phyloP scores from a whole-genome alignment of 306 rosid species.

The Medicago lupulina region DNA sequence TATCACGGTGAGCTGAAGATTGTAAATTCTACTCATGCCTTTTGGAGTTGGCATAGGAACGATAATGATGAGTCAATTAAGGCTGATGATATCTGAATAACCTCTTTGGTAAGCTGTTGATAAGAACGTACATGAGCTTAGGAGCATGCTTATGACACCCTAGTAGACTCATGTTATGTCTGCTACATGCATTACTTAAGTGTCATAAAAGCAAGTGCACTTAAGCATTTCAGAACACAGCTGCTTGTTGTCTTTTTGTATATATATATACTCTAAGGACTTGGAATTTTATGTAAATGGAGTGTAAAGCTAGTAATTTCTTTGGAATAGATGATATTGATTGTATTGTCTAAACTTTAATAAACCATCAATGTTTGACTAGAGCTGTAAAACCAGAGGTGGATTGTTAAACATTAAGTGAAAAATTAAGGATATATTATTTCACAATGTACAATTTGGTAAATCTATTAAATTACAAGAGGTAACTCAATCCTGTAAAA shows the following conservation, averaged over 20 bases:
- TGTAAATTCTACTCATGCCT: no score
- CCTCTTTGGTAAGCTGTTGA: constrained; percentile 65
- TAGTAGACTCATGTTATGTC: constrained; percentile 16
- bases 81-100: constrained; percentile 88
- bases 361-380: neutral
- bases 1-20: no score
- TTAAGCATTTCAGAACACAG: no score
- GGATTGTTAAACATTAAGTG: no score
- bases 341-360: constrained; percentile 23
- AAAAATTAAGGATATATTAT: no score
- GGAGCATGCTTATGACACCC: constrained; percentile 56
- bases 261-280: no score
- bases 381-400: no score
- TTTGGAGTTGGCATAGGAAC: no score
- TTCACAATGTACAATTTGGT: no score
- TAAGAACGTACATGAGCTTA: constrained; percentile 53
- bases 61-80: constrained; percentile 49
- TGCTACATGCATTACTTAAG: constrained; percentile 13
- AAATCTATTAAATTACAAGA: no score
- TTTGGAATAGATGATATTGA: constrained; percentile 12
- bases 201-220: neutral
- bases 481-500: no score
- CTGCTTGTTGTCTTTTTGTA: no score
- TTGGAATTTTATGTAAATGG: constrained; percentile 19
- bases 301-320: neutral